phyloP scores from a whole-genome alignment of 78 protist species.

The Emiliania huxleyi region DNA sequence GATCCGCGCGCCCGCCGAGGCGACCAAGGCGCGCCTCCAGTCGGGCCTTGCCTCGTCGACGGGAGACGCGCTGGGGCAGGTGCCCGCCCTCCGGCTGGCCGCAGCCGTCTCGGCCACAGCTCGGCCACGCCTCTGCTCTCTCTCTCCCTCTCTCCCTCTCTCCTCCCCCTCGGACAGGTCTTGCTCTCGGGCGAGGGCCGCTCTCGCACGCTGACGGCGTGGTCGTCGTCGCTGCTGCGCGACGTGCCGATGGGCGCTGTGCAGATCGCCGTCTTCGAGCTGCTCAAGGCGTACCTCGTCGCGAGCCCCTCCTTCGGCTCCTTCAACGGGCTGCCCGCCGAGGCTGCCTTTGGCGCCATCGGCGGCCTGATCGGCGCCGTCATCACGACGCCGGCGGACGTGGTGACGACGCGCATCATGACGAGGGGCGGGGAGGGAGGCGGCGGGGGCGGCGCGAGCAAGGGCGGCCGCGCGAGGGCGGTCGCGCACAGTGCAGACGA shows the following conservation, averaged over 20 bases:
- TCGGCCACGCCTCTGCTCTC: background rate
- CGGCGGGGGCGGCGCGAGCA: background rate
- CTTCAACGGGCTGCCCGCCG: background rate
- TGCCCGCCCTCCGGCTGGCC: background rate
- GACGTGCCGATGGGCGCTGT: slow-evolving; percentile 33
- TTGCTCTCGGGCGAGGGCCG: background rate
- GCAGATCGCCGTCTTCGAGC: slow-evolving; percentile 34
- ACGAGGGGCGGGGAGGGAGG: background rate
- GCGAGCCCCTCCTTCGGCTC: no score
- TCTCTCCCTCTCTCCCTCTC: background rate
- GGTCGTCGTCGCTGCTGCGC: slow-evolving; percentile 14
- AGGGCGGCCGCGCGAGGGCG: no score
- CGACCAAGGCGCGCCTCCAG: background rate
- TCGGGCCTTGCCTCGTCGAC: background rate
- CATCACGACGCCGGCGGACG: slow-evolving; percentile 21
- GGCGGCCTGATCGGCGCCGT: slow-evolving; percentile 11
- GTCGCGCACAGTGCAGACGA: no score
- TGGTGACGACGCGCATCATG: background rate
- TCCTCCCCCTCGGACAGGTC: background rate
- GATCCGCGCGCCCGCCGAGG: slow-evolving; percentile 30
- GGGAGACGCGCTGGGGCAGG: no score
- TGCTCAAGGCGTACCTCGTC: no score
- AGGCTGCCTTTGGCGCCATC: slow-evolving; percentile 21
- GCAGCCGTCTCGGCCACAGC: background rate
- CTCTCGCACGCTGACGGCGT: background rate